Evolutionary conservation across 2,329 filamentous ascomycete genomes (phyloP).

Genomic region (Penicillium freii): DNA sequence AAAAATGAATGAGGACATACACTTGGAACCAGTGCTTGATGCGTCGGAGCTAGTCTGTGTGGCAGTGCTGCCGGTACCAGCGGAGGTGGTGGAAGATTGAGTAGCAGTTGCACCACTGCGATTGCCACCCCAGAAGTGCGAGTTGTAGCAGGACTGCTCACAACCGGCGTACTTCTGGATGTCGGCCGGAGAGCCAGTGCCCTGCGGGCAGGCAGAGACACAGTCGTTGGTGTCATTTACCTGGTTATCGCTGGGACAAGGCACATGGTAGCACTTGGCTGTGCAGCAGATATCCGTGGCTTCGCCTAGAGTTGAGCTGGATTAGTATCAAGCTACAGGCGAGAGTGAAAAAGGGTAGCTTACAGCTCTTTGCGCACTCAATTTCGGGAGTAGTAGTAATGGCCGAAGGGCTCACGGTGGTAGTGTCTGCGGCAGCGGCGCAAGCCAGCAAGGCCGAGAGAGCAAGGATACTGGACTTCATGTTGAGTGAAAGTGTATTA

Average conservation of each 20-base stretch:
- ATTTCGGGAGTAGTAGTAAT: conserved; percentile 35
- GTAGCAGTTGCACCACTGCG: conserved; percentile 22
- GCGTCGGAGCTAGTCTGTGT: conserved; percentile 1
- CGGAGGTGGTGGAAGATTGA: conserved; percentile 23
- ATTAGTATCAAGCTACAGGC: neutral
- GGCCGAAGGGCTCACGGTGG: conserved; percentile 28
- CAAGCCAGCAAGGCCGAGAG: conserved; percentile 47
- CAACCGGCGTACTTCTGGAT: conserved; percentile 50
- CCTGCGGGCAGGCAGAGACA: conserved; percentile 54
- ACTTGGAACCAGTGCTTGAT: neutral
- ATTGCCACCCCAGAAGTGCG: conserved; percentile 46
- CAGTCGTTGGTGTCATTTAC: conserved; percentile 53
- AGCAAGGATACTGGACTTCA: conserved; percentile 46
- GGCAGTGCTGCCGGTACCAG: conserved; percentile 23
- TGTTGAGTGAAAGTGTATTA: conserved; percentile 18
- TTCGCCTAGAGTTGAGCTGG: conserved; percentile 32
- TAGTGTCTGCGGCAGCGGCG: conserved; percentile 39
- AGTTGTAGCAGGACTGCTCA: conserved; percentile 50
- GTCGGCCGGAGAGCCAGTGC: conserved; percentile 48
- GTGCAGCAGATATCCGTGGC: conserved; percentile 51
- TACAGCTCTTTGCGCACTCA: conserved; percentile 41
- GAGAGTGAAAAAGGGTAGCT: conserved; percentile 10
- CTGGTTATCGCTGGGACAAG: conserved; percentile 52
- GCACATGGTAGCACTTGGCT: conserved; percentile 52
- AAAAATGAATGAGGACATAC: conserved; percentile 6